Evolutionary conservation across 177 flowering plant genomes (phyloP).

Genomic region (Vitis hybrid): DNA sequence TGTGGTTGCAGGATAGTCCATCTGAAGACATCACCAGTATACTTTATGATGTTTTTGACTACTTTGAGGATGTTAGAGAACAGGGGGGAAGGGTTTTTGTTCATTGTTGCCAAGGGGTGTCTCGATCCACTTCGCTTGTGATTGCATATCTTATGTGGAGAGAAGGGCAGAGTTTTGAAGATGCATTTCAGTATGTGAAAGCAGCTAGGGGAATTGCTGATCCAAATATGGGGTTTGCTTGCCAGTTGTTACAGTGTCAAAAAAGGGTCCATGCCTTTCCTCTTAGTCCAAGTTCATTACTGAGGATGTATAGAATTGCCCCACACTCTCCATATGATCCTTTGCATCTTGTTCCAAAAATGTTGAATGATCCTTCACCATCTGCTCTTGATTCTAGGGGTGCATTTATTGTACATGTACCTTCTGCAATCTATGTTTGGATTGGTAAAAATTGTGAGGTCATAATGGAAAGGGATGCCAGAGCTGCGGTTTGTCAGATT

Average conservation of each 20-base stretch:
- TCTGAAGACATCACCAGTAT: constrained; percentile 95
- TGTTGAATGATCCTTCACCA: constrained; percentile 81
- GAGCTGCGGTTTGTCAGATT: constrained; percentile 84
- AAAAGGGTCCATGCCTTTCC: constrained; percentile 95
- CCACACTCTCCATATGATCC: constrained; percentile 96
- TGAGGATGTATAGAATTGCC: constrained; percentile 86
- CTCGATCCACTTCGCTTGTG: constrained; percentile 89
- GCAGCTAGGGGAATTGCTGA: constrained; percentile 92
- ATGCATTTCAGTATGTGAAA: constrained; percentile 95
- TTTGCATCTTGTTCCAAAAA: constrained; percentile 89
- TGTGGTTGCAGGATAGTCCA: constrained; percentile 97
- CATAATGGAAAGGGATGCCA: constrained; percentile 88
- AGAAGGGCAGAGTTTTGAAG: constrained; percentile 96
- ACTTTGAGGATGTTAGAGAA: constrained; percentile 92
- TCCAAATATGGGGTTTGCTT: constrained; percentile 97
- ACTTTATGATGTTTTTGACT: constrained; percentile 87
- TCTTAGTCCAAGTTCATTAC: constrained; percentile 81
- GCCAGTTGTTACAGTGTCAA: constrained; percentile 93
- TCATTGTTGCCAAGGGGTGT: constrained; percentile 95
- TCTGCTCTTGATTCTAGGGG: constrained; percentile 87
- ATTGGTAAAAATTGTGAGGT: constrained; percentile 69
- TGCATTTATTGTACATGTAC: constrained; percentile 81
- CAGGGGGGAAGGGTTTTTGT: constrained; percentile 85
- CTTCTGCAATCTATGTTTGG: constrained; percentile 87
- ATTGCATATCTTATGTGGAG: constrained; percentile 98